These are phyloP conservation scores for Trichoderma koningiopsis DNA, from an alignment of 2,329 filamentous ascomycete genomes.

Conservation along the genomic window DNA sequence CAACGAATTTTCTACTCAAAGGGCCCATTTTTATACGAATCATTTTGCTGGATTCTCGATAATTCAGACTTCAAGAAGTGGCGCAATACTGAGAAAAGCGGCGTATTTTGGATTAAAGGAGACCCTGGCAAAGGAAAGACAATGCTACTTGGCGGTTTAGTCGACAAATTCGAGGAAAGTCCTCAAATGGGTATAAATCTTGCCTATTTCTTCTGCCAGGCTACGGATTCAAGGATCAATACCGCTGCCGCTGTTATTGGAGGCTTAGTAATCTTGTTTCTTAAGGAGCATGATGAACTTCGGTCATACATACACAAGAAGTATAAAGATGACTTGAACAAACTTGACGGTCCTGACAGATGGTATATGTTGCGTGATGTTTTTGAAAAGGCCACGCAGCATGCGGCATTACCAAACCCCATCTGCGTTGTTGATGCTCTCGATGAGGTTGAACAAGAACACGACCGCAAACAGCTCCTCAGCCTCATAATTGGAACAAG, in stretches of 20 bases:
- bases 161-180: constrained; percentile 26
- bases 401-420: constrained; percentile 33
- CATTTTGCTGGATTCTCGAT: constrained; percentile 40
- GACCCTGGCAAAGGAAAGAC: constrained; percentile 49
- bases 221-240: constrained; percentile 39
- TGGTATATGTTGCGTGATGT: constrained; percentile 42
- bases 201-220: constrained; percentile 21
- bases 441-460: constrained; percentile 40
- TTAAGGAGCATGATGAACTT: constrained; percentile 38
- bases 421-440: constrained; percentile 45
- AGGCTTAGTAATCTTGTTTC: constrained; percentile 46
- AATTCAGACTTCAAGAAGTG: constrained; percentile 32
- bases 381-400: constrained; percentile 40
- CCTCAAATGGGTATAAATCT: constrained; percentile 20
- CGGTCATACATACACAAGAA: constrained; percentile 38
- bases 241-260: constrained; percentile 44
- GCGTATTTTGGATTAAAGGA: constrained; percentile 44
- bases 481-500: constrained; percentile 37
- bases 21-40: constrained; percentile 38
- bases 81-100: constrained; percentile 20
- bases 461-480: constrained; percentile 41
- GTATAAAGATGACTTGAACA: constrained; percentile 34
- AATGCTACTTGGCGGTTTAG: constrained; percentile 45
- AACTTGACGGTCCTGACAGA: constrained; percentile 46
- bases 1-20: constrained; percentile 40